Conservation (phyloP, 176 grass and related monocot species). For the Miscanthus lutarioriparius region DNA sequence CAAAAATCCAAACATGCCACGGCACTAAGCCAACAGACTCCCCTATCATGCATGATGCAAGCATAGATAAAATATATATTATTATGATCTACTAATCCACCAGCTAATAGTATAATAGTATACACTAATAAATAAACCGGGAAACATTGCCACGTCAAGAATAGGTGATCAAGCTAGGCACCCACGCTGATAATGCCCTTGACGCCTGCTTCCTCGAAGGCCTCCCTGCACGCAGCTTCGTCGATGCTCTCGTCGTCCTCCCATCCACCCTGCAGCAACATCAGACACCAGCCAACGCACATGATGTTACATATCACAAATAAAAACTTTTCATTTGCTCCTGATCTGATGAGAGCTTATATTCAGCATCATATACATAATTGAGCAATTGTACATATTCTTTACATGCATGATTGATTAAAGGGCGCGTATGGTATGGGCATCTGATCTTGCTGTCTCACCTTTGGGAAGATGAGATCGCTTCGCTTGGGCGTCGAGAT, state of each 20-base stretch:
- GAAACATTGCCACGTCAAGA: conserved; percentile 23
- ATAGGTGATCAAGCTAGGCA: neutral
- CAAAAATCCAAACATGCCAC: conserved; percentile 32
- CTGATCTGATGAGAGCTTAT: neutral
- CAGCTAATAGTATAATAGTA: neutral
- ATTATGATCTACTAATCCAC: neutral
- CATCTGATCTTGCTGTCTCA: conserved; percentile 33
- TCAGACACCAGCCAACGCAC: neutral
- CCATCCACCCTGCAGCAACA: conserved; percentile 72
- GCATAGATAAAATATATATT: neutral
- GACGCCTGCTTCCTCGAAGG: conserved; percentile 86
- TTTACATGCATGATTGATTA: conserved; percentile 25
- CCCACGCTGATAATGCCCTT: conserved; percentile 66
- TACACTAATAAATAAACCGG: neutral
- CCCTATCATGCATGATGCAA: conserved; percentile 17
- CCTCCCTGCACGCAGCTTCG: conserved; percentile 76
- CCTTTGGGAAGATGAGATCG: conserved; percentile 86
- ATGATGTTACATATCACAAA: conserved; percentile 7
- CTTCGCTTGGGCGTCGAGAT: conserved; percentile 61
- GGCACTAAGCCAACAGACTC: neutral
- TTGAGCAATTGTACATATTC: conserved; percentile 24
- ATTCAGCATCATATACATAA: conserved; percentile 1
- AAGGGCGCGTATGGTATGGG: neutral
- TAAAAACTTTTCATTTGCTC: neutral
- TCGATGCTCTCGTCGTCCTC: conserved; percentile 71